These are phyloP conservation scores for Hypericum perforatum DNA, from an alignment of 345 rosid species.

Conservation along the genomic window DNA sequence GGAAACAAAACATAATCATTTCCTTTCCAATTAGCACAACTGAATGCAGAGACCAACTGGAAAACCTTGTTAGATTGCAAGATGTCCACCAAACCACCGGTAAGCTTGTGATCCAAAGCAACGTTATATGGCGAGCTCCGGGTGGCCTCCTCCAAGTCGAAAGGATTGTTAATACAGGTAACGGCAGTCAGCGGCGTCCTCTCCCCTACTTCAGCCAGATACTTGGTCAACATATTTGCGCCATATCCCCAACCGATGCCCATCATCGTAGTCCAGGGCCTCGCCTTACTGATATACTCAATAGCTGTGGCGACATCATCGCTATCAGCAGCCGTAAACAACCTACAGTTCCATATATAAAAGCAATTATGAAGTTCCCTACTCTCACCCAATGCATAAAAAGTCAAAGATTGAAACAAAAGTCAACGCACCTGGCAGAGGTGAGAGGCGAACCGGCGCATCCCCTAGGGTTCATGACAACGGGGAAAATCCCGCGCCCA, in stretches of 20 bases:
- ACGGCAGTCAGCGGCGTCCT: constrained; percentile 79
- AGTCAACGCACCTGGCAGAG: constrained; percentile 53
- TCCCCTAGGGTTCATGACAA: constrained; percentile 97
- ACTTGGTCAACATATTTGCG: constrained; percentile 84
- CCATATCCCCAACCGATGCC: constrained; percentile 87
- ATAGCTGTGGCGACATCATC: constrained; percentile 78
- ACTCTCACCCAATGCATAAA: constrained; percentile 13
- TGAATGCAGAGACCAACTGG: constrained; percentile 7
- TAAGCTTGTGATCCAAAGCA: constrained; percentile 49
- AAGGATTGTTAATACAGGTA: constrained; percentile 81
- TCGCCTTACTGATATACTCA: constrained; percentile 59
- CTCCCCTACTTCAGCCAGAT: constrained; percentile 82
- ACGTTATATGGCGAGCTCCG: constrained; percentile 40
- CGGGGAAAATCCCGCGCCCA: constrained; percentile 59
- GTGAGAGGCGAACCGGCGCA: constrained; percentile 92
- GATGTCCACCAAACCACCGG: constrained; percentile 65
- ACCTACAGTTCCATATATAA: constrained; percentile 43
- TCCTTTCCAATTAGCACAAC: not conserved
- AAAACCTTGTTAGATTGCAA: constrained; percentile 75
- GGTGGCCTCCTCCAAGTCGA: constrained; percentile 84
- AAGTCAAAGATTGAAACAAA: not conserved
- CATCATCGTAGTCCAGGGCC: constrained; percentile 87
- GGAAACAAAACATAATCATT: constrained; percentile 2
- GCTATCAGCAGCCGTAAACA: constrained; percentile 95
- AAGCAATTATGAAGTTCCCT: constrained; percentile 28